These are phyloP conservation scores for Vaucheria bursata DNA, from an alignment of 352 stramenopile species.

Conservation along the genomic window DNA sequence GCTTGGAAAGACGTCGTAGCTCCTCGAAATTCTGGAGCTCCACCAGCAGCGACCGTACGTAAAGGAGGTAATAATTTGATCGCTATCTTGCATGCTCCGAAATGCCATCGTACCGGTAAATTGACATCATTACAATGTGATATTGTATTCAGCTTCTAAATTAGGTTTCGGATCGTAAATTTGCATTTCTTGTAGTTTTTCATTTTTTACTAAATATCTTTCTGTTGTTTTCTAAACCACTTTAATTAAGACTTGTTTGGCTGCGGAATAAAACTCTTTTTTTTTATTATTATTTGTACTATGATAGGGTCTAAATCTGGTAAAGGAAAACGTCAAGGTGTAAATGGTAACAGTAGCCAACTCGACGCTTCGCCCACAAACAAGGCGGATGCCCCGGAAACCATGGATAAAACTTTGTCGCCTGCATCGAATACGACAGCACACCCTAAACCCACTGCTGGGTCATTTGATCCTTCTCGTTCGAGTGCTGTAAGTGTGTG, in stretches of 20 bases:
- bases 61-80: constrained; percentile 11
- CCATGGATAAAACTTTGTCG: neutral
- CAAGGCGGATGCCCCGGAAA: too few species aligned
- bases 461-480: neutral
- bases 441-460: neutral
- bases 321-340: neutral
- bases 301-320: neutral
- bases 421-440: neutral
- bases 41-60: neutral
- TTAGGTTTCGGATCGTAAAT: too few species aligned
- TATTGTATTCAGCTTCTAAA: too few species aligned
- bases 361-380: neutral
- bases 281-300: too few species aligned
- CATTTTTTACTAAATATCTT: too few species aligned
- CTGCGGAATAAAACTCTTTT: too few species aligned
- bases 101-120: too few species aligned
- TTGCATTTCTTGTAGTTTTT: too few species aligned
- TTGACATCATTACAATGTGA: too few species aligned
- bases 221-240: too few species aligned
- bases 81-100: too few species aligned
- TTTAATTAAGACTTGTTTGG: too few species aligned
- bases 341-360: neutral
- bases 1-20: constrained; percentile 6
- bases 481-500: neutral
- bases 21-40: neutral